Evolutionary conservation across 768 basidiomycete genomes (phyloP).

Genomic region (Imleria badia): DNA sequence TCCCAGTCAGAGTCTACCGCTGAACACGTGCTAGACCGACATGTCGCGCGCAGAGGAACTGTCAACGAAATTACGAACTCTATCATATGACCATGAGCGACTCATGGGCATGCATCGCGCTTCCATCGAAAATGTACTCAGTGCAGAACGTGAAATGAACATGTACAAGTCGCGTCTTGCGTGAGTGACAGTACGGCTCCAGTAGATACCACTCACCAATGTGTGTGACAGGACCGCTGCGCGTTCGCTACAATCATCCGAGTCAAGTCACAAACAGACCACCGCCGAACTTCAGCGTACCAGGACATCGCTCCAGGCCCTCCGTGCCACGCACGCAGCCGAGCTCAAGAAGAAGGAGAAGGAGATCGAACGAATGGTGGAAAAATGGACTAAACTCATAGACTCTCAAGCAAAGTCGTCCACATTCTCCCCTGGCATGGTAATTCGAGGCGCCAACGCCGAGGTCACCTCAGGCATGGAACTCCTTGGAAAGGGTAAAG

Average conservation of each 20-base stretch:
- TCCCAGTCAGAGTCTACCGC: slow-evolving; percentile 4
- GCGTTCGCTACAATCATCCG: slow-evolving; percentile 56
- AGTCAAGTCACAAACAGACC: slow-evolving; percentile 70
- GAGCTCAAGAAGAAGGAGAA: slow-evolving; percentile 83
- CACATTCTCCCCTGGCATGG: slow-evolving; percentile 46
- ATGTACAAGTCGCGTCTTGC: slow-evolving; percentile 67
- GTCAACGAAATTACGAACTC: slow-evolving; percentile 69
- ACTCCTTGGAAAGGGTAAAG: slow-evolving; percentile 48
- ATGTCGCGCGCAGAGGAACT: slow-evolving; percentile 78
- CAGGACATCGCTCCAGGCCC: slow-evolving; percentile 63
- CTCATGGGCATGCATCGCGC: slow-evolving; percentile 61
- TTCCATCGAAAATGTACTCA: slow-evolving; percentile 59
- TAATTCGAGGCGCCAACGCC: slow-evolving; percentile 52
- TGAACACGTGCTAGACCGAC: slow-evolving; percentile 52
- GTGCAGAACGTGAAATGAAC: slow-evolving; percentile 77
- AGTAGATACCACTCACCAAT: slow-evolving; percentile 6
- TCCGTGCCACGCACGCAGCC: slow-evolving; percentile 64
- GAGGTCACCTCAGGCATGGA: slow-evolving; percentile 45
- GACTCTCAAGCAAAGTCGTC: slow-evolving; percentile 66
- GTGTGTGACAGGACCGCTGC: slow-evolving; percentile 45
- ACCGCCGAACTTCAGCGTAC: slow-evolving; percentile 68
- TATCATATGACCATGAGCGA: slow-evolving; percentile 81
- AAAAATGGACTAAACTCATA: slow-evolving; percentile 71
- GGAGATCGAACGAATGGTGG: slow-evolving; percentile 70
- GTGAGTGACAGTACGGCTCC: slow-evolving; percentile 44